Conservation (phyloP, 257 asterid genomes). For the Solanum corneliomulleri region DNA sequence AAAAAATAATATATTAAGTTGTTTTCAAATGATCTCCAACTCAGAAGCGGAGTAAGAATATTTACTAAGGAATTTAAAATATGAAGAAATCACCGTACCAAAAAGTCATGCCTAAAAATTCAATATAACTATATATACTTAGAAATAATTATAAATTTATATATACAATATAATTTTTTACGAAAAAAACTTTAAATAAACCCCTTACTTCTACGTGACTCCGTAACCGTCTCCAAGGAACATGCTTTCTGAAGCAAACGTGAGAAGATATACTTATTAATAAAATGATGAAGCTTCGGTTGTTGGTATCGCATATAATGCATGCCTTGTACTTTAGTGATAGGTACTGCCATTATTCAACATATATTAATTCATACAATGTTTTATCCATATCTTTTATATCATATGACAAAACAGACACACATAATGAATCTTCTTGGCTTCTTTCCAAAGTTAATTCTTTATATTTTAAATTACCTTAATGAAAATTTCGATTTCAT, state of each 20-base stretch:
- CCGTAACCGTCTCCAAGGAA: no score
- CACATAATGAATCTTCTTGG: neutral
- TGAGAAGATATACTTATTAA: neutral
- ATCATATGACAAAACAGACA: neutral
- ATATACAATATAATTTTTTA: neutral
- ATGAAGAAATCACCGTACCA: no score
- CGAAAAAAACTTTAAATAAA: neutral
- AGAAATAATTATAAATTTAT: neutral
- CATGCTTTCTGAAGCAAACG: neutral
- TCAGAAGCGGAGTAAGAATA: neutral
- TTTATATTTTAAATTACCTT: no score
- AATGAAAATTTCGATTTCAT: neutral
- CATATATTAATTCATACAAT: neutral
- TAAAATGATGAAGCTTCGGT: neutral
- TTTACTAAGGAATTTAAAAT: neutral
- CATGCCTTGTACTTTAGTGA: neutral
- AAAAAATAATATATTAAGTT: neutral
- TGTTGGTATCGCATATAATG: neutral
- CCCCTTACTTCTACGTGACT: neutral
- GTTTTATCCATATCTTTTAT: neutral
- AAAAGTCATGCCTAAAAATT: neutral
- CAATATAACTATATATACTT: neutral
- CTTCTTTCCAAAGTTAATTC: neutral
- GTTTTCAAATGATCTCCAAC: neutral
- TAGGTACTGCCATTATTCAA: neutral